phyloP scores from a whole-genome alignment of 2,329 filamentous ascomycete species.

The Fusarium sp. region DNA sequence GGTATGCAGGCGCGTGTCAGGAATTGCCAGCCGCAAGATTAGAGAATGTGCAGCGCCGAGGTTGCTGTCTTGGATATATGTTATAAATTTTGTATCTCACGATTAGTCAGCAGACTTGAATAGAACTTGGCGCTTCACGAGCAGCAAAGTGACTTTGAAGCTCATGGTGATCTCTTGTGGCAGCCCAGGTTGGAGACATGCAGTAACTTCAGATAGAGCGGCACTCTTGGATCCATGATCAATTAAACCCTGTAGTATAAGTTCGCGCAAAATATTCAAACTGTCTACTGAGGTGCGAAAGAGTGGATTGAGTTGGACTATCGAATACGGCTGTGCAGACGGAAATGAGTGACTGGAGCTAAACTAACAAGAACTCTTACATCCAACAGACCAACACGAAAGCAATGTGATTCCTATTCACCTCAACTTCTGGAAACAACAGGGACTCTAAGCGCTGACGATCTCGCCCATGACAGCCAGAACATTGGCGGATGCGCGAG shows the following conservation, averaged over 20 bases:
- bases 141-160: neutral
- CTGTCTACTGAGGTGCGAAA: neutral
- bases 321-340: neutral
- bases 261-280: accelerated
- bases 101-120: neutral
- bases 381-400: neutral
- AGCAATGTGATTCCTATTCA: neutral
- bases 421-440: accelerated
- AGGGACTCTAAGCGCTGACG: neutral
- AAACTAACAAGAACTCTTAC: neutral
- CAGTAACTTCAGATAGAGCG: neutral
- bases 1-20: neutral
- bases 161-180: accelerated
- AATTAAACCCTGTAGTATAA: accelerated
- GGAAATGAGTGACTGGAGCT: neutral
- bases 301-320: neutral
- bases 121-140: accelerated
- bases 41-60: neutral
- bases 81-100: neutral
- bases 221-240: accelerated
- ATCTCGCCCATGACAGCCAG: neutral
- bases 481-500: neutral
- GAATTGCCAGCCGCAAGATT: accelerated
- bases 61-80: neutral
- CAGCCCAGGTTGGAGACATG: neutral